Base-by-base conservation (phyloP, 2,329 filamentous ascomycete species). In the Remersonia thermophila region DNA sequence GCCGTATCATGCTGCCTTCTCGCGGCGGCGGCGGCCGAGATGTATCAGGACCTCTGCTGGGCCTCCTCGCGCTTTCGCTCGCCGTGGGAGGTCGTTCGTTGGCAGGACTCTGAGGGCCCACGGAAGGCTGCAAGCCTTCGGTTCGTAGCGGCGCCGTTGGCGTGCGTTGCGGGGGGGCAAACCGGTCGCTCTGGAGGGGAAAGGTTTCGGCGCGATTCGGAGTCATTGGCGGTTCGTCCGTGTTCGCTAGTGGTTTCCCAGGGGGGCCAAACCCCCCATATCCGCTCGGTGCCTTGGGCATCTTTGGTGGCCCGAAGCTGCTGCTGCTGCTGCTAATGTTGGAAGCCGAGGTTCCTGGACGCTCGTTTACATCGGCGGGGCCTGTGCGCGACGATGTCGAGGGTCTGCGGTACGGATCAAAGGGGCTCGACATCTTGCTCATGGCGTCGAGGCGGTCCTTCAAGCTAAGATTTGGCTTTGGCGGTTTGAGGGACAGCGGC, bases 381-480 rank as follows among this genome's bases (percentile, higher is more conserved):
- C 32, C 33, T 28, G 32, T 44, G n/a, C 42, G 33, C 18, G 40
- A 35, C 13, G 40, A 13, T 3, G 39, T 27, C 2, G 49, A 49
- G 10, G 49, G 49, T 45, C 56, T 59, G 45, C 59, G 57, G 43
- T 51, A 57, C 23, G 66, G 54, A 44, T 76, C 73, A 47, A 83
- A 82, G 0, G 79, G 78, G 0, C 76, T 78, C 1, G 78, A 73
- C 1, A 73, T 66, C 30, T 14, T 32, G 28, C 23, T 13, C 49
- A 83, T 78, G 7, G 62, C 68, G 46, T 82, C 71, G 66, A 83
- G 73, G 35, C 74, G 69, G 43, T 72, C 67, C 47, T 80, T 50
- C 18, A 83, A 49, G 27, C 51, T 62, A 5, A 54, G 50, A 2
- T 46, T 46, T 33, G 55, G 52, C 44, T 57, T 59, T 32, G 72